These are phyloP conservation scores for Condylostoma magnum DNA, from an alignment of 169 alveolate genomes.

Conservation along the genomic window DNA sequence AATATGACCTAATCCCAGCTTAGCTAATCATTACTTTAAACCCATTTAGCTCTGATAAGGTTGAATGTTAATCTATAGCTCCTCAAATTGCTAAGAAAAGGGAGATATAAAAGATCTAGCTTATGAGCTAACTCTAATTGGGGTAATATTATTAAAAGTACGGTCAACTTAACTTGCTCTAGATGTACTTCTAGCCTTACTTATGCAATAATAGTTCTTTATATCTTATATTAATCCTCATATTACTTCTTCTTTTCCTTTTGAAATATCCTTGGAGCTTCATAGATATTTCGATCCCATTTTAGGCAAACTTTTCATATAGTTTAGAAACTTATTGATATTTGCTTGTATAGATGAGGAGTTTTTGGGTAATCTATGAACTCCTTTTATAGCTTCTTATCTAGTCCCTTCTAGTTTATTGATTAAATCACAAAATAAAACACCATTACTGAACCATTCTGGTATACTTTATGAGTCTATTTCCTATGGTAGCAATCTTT, in stretches of 20 bases:
- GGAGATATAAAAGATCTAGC: too few species aligned
- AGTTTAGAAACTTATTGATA: constrained; percentile 43
- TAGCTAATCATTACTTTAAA: too few species aligned
- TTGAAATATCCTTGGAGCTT: constrained; percentile 36
- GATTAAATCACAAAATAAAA: constrained; percentile 50
- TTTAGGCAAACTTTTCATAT: constrained; percentile 40
- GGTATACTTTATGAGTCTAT: too few species aligned
- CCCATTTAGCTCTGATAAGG: too few species aligned
- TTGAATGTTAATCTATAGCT: too few species aligned
- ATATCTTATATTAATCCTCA: constrained; percentile 46
- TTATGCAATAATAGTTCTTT: constrained; percentile 32
- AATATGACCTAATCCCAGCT: too few species aligned
- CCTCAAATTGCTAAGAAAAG: too few species aligned
- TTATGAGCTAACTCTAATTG: too few species aligned
- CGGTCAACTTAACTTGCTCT: too few species aligned
- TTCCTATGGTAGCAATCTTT: too few species aligned
- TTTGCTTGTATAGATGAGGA: constrained; percentile 48
- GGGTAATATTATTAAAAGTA: too few species aligned
- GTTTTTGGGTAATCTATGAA: constrained; percentile 35
- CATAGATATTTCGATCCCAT: constrained; percentile 43
- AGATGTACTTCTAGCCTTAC: not conserved
- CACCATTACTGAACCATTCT: constrained; percentile 34
- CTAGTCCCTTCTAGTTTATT: constrained; percentile 55
- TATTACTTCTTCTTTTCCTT: constrained; percentile 42
- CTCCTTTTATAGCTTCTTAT: constrained; percentile 50